These are phyloP conservation scores for Globisporangium echinulatum DNA, from an alignment of 352 stramenopile species.

Conservation along the genomic window DNA sequence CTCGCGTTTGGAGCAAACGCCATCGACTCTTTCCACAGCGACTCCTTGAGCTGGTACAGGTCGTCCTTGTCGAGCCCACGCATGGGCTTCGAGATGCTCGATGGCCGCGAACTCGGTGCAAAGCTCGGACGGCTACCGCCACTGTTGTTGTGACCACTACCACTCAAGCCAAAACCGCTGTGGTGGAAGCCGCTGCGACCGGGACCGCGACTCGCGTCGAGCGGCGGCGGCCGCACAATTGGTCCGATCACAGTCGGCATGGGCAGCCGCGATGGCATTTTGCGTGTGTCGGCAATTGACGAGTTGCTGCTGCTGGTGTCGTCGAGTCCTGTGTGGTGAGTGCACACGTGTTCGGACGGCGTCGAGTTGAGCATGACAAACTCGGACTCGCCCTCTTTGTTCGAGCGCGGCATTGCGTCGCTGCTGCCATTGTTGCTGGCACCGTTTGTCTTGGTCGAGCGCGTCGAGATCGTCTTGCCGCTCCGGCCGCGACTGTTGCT, in stretches of 20 bases:
- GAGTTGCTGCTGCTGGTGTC: neutral
- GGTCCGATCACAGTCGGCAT: constrained; percentile 19
- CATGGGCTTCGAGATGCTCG: constrained; percentile 17
- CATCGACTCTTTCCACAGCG: constrained; percentile 27
- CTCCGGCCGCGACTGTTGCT: no score
- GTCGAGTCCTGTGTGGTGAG: constrained; percentile 7
- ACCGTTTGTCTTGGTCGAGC: no score
- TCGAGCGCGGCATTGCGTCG: constrained; percentile 14
- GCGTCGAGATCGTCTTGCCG: neutral
- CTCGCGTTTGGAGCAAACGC: constrained; percentile 3
- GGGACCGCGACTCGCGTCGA: constrained; percentile 10
- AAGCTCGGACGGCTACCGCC: constrained; percentile 19
- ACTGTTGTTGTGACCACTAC: no score
- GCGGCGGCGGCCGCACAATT: constrained; percentile 4
- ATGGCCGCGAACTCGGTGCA: constrained; percentile 14
- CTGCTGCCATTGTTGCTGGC: neutral
- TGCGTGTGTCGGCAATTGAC: neutral
- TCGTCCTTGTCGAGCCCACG: constrained; percentile 22
- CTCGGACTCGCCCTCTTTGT: constrained; percentile 10
- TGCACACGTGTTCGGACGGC: constrained; percentile 21
- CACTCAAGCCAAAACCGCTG: neutral
- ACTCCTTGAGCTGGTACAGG: constrained; percentile 34
- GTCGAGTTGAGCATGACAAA: constrained; percentile 15
- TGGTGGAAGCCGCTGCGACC: constrained; percentile 11
- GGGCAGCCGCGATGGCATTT: constrained; percentile 9